phyloP scores from a whole-genome alignment of 2,329 filamentous ascomycete genomes.

The Cadophora malorum region DNA sequence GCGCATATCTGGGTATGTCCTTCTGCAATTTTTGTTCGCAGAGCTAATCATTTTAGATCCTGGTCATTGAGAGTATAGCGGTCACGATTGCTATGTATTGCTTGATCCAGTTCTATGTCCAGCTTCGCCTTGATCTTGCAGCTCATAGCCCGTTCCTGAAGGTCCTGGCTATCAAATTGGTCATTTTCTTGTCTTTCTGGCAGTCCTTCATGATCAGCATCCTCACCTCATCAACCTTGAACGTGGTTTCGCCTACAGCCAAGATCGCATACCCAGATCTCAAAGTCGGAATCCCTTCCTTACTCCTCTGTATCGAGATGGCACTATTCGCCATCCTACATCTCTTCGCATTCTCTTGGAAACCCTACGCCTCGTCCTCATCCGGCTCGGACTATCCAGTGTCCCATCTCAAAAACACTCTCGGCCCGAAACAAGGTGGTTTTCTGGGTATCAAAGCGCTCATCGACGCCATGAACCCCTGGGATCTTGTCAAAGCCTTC shows the following conservation, averaged over 20 bases:
- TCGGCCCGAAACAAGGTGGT: slow-evolving; percentile 65
- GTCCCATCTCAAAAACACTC: slow-evolving; percentile 47
- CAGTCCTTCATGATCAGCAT: slow-evolving; percentile 70
- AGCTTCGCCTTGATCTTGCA: slow-evolving; percentile 71
- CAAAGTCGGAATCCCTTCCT: slow-evolving; percentile 78
- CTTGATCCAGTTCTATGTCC: slow-evolving; percentile 84
- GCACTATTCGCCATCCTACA: slow-evolving; percentile 79
- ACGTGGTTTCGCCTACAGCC: slow-evolving; percentile 43
- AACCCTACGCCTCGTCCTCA: slow-evolving; percentile 63
- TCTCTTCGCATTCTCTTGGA: slow-evolving; percentile 82
- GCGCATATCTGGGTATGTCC: slow-evolving; percentile 79
- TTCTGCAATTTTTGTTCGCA: neutral
- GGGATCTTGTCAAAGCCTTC: slow-evolving; percentile 83
- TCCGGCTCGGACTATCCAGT: slow-evolving; percentile 55
- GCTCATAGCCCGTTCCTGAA: slow-evolving; percentile 79
- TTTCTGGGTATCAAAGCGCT: slow-evolving; percentile 69
- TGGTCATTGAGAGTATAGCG: slow-evolving; percentile 72
- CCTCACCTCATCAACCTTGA: slow-evolving; percentile 58
- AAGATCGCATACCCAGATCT: slow-evolving; percentile 75
- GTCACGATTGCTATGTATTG: slow-evolving; percentile 89
- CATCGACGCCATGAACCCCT: slow-evolving; percentile 76
- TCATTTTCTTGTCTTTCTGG: slow-evolving; percentile 93
- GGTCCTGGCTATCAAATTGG: slow-evolving; percentile 84
- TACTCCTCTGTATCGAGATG: slow-evolving; percentile 87
- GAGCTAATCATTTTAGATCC: slow-evolving; percentile 52